phyloP scores from a whole-genome alignment of 257 asterid species.

The Galeopsis tetrahit region DNA sequence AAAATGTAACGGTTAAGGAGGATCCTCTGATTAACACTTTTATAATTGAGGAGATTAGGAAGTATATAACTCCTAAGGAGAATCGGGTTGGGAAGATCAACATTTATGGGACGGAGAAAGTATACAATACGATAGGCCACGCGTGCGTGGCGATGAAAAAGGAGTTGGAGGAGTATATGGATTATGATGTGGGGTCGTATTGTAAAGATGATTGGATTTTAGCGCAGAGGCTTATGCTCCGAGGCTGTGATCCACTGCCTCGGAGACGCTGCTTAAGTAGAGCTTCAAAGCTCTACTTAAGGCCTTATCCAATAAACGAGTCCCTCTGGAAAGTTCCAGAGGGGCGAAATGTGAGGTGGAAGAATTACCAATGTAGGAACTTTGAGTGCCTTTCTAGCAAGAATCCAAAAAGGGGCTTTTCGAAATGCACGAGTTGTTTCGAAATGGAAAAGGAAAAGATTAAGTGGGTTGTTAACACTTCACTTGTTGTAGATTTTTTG shows the following conservation, averaged over 20 bases:
- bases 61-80: conserved; percentile 81
- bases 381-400: conserved; percentile 81
- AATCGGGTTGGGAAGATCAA: conserved; percentile 66
- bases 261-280: conserved; percentile 79
- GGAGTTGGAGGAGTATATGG: conserved; percentile 88
- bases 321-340: conserved; percentile 84
- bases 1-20: conserved; percentile 50
- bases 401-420: conserved; percentile 70
- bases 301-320: conserved; percentile 80
- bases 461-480: conserved; percentile 62
- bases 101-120: conserved; percentile 62
- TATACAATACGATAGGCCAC: conserved; percentile 81
- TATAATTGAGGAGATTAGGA: conserved; percentile 80
- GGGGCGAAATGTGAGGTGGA: conserved; percentile 92
- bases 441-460: conserved; percentile 86
- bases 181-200: conserved; percentile 82
- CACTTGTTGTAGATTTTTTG: conserved; percentile 51
- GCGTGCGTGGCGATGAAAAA: conserved; percentile 69
- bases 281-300: conserved; percentile 78
- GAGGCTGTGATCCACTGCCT: conserved; percentile 89
- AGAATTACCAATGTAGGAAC: conserved; percentile 73
- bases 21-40: conserved; percentile 74
- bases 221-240: conserved; percentile 82
- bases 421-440: conserved; percentile 76
- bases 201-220: conserved; percentile 88